A percentile compares a stretch with the other conserved stretches of the same genome.
phyloP scores from a whole-genome alignment of 805 yeast genomes.

The Candida khao-thaluensis region DNA sequence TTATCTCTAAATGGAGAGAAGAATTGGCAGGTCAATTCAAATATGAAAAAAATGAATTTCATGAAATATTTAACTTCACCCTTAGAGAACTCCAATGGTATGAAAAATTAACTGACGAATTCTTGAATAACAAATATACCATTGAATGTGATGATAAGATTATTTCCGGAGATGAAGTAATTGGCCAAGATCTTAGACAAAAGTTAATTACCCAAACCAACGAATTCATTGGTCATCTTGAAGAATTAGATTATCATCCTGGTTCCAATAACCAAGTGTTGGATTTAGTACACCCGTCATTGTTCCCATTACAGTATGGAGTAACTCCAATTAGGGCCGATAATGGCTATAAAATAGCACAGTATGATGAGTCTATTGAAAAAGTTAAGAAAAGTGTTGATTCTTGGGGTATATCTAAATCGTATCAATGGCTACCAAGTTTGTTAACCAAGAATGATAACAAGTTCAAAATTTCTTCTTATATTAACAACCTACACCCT shows the following conservation, averaged over 20 bases:
- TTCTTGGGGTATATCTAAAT: slow-evolving; percentile 19
- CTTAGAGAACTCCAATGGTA: slow-evolving; percentile 32
- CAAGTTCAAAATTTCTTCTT: slow-evolving; percentile 27
- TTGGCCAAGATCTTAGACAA: slow-evolving; percentile 13
- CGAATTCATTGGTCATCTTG: too few species aligned
- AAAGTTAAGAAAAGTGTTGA: slow-evolving; percentile 16
- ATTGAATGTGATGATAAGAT: slow-evolving; percentile 22
- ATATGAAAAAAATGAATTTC: slow-evolving; percentile 13
- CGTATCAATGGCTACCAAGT: slow-evolving; percentile 42
- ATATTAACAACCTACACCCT: slow-evolving; percentile 44
- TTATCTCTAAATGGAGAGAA: slow-evolving; percentile 20
- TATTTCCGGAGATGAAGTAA: slow-evolving; percentile 19
- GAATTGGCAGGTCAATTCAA: slow-evolving; percentile 18
- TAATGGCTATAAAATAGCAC: neutral
- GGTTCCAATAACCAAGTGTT: slow-evolving; percentile 34
- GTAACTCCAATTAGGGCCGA: slow-evolving; percentile 19
- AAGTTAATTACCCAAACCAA: slow-evolving; percentile 14
- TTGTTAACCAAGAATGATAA: slow-evolving; percentile 9
- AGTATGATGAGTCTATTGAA: slow-evolving; percentile 12
- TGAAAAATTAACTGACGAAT: slow-evolving; percentile 13
- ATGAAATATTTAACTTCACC: slow-evolving; percentile 22
- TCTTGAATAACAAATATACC: slow-evolving; percentile 12
- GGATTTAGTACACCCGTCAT: slow-evolving; percentile 43
- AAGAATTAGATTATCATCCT: slow-evolving; percentile 36
- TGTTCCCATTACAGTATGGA: slow-evolving; percentile 35